Evolutionary conservation across 768 basidiomycete species (phyloP).

Genomic region (Macrolepiota fuliginosa): DNA sequence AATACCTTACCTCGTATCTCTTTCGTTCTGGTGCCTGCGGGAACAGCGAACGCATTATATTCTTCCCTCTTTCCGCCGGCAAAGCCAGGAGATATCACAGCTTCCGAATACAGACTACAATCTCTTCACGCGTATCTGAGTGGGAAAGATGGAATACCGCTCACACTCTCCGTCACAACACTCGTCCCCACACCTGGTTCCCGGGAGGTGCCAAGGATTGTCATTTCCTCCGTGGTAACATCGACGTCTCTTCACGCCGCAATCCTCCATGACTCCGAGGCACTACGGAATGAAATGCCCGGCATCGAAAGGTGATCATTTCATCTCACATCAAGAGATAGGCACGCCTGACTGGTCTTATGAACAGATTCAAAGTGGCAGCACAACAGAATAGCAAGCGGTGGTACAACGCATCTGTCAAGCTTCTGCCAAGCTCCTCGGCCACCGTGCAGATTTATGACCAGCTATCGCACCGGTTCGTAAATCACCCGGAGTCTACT

Average conservation of each 20-base stretch:
- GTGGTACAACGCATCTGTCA: slow-evolving; percentile 66
- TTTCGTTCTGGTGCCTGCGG: slow-evolving; percentile 65
- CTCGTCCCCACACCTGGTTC: slow-evolving; percentile 30
- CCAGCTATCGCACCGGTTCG: slow-evolving; percentile 44
- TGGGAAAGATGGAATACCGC: slow-evolving; percentile 32
- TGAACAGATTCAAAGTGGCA: slow-evolving; percentile 76
- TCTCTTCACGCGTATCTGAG: slow-evolving; percentile 54
- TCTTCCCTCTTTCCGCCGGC: slow-evolving; percentile 66
- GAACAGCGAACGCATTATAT: slow-evolving; percentile 94
- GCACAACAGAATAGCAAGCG: slow-evolving; percentile 70
- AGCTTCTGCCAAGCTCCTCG: slow-evolving; percentile 46
- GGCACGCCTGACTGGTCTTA: not conserved
- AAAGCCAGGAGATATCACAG: slow-evolving; percentile 17
- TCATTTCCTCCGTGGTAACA: slow-evolving; percentile 75
- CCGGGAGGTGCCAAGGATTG: slow-evolving; percentile 19
- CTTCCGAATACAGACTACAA: slow-evolving; percentile 42
- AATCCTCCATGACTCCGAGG: slow-evolving; percentile 81
- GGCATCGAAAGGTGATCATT: slow-evolving; percentile 55
- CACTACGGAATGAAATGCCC: slow-evolving; percentile 63
- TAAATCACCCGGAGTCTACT: slow-evolving; percentile 33
- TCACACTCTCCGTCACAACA: slow-evolving; percentile 56
- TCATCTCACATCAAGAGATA: not conserved
- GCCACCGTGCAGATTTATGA: slow-evolving; percentile 61
- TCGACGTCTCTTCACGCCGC: slow-evolving; percentile 86
- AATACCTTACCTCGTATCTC: slow-evolving; percentile 25